Conservation (phyloP, 202 grass and related monocot species). For the Hordeum pubiflorum region DNA sequence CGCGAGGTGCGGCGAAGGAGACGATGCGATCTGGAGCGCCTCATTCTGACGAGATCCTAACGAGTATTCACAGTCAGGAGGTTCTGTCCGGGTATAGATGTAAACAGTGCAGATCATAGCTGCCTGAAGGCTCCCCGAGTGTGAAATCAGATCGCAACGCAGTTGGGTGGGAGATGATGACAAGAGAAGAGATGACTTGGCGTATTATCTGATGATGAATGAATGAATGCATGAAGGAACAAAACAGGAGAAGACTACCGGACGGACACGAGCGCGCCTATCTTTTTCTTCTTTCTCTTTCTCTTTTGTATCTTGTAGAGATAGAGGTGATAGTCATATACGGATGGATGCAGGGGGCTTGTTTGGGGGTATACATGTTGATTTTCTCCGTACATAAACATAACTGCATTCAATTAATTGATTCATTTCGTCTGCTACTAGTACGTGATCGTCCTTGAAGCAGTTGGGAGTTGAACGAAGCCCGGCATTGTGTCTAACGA, state of each 20-base stretch:
- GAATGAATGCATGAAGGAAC: background rate
- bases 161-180: background rate
- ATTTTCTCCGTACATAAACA: constrained; percentile 29
- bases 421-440: constrained; percentile 6
- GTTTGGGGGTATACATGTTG: constrained; percentile 22
- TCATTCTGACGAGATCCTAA: constrained; percentile 47
- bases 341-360: background rate
- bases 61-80: background rate
- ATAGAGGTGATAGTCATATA: constrained; percentile 21
- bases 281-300: background rate
- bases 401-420: constrained; percentile 29
- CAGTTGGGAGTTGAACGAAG: background rate
- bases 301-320: background rate
- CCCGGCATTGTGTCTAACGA: background rate
- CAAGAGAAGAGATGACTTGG: background rate
- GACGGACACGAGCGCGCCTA: background rate
- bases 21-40: constrained; percentile 75
- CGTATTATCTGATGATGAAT: constrained; percentile 1
- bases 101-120: constrained; percentile 9
- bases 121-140: constrained; percentile 18
- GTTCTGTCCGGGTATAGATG: background rate
- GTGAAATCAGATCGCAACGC: background rate
- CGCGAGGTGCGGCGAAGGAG: constrained; percentile 75
- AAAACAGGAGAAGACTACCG: background rate
- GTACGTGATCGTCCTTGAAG: background rate